Evolutionary conservation across 192 early-diverging fungal species (phyloP).

Genomic region (Coemansia sp.): DNA sequence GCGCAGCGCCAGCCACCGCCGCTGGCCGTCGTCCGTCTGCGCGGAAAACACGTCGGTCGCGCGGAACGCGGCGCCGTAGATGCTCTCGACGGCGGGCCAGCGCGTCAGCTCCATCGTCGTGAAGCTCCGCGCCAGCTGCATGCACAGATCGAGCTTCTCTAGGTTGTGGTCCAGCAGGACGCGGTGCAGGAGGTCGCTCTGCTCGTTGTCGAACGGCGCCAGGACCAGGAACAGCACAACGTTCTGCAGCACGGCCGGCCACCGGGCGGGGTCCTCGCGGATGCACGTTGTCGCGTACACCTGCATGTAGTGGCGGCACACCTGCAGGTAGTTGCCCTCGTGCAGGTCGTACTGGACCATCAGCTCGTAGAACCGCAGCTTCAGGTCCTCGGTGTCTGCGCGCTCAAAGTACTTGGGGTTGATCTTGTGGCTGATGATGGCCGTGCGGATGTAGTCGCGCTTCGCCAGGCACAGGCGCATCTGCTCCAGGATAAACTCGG

Average conservation of each 20-base stretch:
- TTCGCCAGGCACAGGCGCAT: slow-evolving; percentile 94
- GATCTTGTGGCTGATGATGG: slow-evolving; percentile 96
- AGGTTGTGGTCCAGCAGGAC: slow-evolving; percentile 80
- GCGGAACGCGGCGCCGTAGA: slow-evolving; percentile 78
- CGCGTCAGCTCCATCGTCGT: slow-evolving; percentile 91
- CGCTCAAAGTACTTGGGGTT: slow-evolving; percentile 88
- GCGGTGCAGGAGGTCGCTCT: slow-evolving; percentile 89
- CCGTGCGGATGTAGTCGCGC: slow-evolving; percentile 86
- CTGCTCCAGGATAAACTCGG: slow-evolving; percentile 98
- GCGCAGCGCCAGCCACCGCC: slow-evolving; percentile 81
- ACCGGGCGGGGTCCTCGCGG: slow-evolving; percentile 72
- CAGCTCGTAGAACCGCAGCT: slow-evolving; percentile 93
- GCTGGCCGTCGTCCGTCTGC: slow-evolving; percentile 70
- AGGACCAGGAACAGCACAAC: slow-evolving; percentile 85
- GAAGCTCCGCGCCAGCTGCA: slow-evolving; percentile 87
- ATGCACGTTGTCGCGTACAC: slow-evolving; percentile 86
- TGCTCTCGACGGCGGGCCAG: slow-evolving; percentile 91
- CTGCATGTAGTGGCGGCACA: slow-evolving; percentile 89
- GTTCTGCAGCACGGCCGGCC: slow-evolving; percentile 73
- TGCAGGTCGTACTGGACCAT: slow-evolving; percentile 96
- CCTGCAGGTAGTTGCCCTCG: slow-evolving; percentile 85
- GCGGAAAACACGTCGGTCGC: slow-evolving; percentile 72
- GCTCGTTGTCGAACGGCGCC: slow-evolving; percentile 94
- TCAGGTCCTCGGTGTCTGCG: slow-evolving; percentile 71
- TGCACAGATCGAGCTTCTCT: slow-evolving; percentile 67